Percentiles rank a stretch among this genome's conserved stretches.
phyloP scores from a whole-genome alignment of 177 flowering plant genomes.

The Vitis hybrid region DNA sequence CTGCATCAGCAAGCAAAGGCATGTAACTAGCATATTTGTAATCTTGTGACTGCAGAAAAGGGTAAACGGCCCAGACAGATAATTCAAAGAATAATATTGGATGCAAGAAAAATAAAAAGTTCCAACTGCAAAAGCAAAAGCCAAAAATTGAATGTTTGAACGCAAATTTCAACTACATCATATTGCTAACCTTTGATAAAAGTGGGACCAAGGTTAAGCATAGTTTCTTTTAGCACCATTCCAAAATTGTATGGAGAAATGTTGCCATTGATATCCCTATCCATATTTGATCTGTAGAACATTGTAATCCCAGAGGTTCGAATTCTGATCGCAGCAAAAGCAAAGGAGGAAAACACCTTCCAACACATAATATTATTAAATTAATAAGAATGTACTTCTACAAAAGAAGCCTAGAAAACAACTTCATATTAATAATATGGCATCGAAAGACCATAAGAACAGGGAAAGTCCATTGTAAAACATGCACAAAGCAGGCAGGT shows the following conservation, averaged over 20 bases:
- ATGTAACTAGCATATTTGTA: slow-evolving; percentile 42
- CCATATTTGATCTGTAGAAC: slow-evolving; percentile 23
- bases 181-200: slow-evolving; percentile 77
- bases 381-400: slow-evolving; percentile 11
- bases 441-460: no score
- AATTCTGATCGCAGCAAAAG: slow-evolving; percentile 61
- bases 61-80: slow-evolving; percentile 13
- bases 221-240: slow-evolving; percentile 75
- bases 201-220: slow-evolving; percentile 91
- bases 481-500: no score
- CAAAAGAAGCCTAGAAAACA: not conserved
- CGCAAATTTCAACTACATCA: slow-evolving; percentile 15
- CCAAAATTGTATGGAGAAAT: slow-evolving; percentile 62
- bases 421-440: no score
- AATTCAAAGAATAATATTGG: slow-evolving; percentile 9
- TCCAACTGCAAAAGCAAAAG: not conserved
- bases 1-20: slow-evolving; percentile 70
- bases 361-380: slow-evolving; percentile 17
- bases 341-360: slow-evolving; percentile 75
- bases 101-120: not conserved
- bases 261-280: slow-evolving; percentile 24
- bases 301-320: slow-evolving; percentile 46
- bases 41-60: slow-evolving; percentile 41
- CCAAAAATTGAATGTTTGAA: not conserved
- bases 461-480: no score